Evolutionary conservation across 495 filamentous ascomycete species (phyloP).

Genomic region (Baudoinia panamericana): DNA sequence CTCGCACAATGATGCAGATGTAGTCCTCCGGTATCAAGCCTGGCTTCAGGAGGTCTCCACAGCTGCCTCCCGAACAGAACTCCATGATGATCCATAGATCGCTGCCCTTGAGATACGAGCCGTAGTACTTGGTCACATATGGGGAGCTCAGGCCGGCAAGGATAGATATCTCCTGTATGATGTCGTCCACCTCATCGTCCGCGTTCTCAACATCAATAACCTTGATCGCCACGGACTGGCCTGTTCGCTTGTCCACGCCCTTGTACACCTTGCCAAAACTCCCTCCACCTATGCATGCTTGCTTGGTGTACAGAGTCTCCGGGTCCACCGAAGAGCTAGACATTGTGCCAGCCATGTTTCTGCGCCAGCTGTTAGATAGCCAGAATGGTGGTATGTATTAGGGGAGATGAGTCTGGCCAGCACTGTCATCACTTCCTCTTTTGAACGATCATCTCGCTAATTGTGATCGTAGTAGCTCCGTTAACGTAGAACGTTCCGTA

Average conservation of each 20-base stretch:
- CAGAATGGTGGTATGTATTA: too few relatives aligned
- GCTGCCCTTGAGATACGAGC: constrained; percentile 82
- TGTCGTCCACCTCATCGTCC: constrained; percentile 95
- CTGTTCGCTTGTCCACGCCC: constrained; percentile 70
- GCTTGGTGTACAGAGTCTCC: constrained; percentile 23
- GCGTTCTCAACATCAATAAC: constrained; percentile 97
- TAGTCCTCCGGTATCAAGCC: constrained; percentile 79
- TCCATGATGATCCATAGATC: constrained; percentile 99
- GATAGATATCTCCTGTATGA: constrained; percentile 93
- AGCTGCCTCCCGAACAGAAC: constrained; percentile 85
- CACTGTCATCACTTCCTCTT: too few relatives aligned
- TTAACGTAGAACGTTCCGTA: too few relatives aligned
- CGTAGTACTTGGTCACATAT: constrained; percentile 92
- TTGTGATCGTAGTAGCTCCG: too few relatives aligned
- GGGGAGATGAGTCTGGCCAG: too few relatives aligned
- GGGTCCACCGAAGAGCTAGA: constrained; percentile 14
- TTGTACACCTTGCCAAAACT: constrained; percentile 98
- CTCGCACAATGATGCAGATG: constrained; percentile 86
- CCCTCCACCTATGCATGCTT: constrained; percentile 44
- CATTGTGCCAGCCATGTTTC: constrained; percentile 17
- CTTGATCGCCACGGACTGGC: constrained; percentile 84
- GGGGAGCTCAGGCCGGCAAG: constrained; percentile 86
- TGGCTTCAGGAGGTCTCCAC: constrained; percentile 88
- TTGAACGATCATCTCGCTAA: too few relatives aligned
- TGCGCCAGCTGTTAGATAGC: too few relatives aligned